phyloP scores from a whole-genome alignment of 2,329 filamentous ascomycete species.

The Calonectria multiphialidica region DNA sequence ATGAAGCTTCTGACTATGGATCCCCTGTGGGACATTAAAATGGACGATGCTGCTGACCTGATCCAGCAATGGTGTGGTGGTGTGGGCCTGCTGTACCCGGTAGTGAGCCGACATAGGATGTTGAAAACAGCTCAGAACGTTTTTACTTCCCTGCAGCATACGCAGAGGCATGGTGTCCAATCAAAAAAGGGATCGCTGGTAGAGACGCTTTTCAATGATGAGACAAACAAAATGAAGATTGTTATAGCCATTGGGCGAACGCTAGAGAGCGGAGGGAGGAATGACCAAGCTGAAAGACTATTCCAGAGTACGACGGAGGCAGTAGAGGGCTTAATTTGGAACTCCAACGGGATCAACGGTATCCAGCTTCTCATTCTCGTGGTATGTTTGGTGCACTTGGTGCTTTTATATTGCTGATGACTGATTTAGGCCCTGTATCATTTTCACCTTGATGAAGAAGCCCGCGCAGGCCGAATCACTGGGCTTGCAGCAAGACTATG shows the following conservation, averaged over 20 bases:
- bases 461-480: conserved; percentile 1
- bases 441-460: conserved; percentile 17
- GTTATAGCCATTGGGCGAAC: conserved; percentile 16
- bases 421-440: conserved; percentile 14
- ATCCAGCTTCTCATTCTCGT: conserved; percentile 13
- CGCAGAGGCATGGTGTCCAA: neutral
- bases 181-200: neutral
- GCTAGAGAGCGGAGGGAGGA: neutral
- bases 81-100: conserved; percentile 5
- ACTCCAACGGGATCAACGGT: neutral
- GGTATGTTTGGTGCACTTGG: no score
- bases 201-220: conserved; percentile 5
- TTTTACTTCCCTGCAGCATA: neutral
- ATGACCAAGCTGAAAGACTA: conserved; percentile 7
- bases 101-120: neutral
- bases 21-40: conserved; percentile 11
- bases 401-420: no score
- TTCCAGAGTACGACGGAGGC: conserved; percentile 10
- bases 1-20: conserved; percentile 13
- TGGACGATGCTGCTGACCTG: neutral
- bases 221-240: conserved; percentile 14
- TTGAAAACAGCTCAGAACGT: neutral
- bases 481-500: conserved; percentile 20
- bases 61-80: conserved; percentile 9
- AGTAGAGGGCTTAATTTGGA: conserved; percentile 11